Conservation (phyloP, 164 flowering plant genomes). For the Nymphaea colorata region DNA sequence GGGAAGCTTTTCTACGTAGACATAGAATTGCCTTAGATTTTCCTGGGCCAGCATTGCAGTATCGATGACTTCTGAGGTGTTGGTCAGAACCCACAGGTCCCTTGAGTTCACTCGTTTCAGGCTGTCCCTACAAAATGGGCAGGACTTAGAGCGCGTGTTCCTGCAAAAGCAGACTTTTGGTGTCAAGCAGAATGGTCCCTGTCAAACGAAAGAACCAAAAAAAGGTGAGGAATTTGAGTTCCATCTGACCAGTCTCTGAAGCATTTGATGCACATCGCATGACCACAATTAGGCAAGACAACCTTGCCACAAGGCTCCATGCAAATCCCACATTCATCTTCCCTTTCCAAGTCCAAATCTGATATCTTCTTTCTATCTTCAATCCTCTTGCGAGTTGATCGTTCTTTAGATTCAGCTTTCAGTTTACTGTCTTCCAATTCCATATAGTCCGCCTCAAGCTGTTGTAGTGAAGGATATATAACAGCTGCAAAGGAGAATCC, state of each 20-base stretch:
- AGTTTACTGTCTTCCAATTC: conserved; percentile 24
- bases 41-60: conserved; percentile 51
- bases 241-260: conserved; percentile 65
- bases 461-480: conserved; percentile 70
- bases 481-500: conserved; percentile 35
- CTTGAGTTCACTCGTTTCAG: conserved; percentile 41
- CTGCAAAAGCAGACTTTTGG: conserved; percentile 25
- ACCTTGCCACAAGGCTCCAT: conserved; percentile 70
- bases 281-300: conserved; percentile 88
- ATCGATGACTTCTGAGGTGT: conserved; percentile 63
- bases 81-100: conserved; percentile 90
- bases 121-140: conserved; percentile 95
- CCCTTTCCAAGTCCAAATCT: conserved; percentile 54
- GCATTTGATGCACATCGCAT: conserved; percentile 91
- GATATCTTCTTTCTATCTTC: conserved; percentile 23
- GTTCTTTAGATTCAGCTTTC: conserved; percentile 10
- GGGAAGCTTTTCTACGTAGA: conserved; percentile 62
- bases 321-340: conserved; percentile 88
- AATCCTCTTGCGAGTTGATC: conserved; percentile 23
- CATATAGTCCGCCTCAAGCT: conserved; percentile 46
- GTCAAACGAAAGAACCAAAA: background rate
- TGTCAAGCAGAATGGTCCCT: background rate
- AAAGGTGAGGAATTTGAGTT: background rate
- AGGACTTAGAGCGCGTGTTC: conserved; percentile 80
- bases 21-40: conserved; percentile 67